phyloP scores from a whole-genome alignment of 2,329 filamentous ascomycete species.

The Aspergillus phoenicis region DNA sequence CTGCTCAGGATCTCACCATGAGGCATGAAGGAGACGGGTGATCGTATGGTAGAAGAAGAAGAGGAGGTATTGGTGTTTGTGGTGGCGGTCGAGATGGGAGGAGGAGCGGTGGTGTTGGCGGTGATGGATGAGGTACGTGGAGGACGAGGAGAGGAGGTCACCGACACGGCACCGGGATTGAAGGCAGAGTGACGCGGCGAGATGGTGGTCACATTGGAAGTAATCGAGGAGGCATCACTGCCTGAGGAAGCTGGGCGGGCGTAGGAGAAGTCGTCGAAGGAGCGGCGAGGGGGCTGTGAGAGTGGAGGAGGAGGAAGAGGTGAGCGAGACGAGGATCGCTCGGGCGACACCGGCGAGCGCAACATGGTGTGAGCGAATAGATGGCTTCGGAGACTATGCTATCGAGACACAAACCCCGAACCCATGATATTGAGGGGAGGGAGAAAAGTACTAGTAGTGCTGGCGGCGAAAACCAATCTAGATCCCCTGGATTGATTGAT shows the following conservation, averaged over 20 bases:
- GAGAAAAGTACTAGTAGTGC: no score
- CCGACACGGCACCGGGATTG: not conserved
- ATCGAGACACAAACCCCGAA: no score
- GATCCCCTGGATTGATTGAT: no score
- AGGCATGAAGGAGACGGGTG: conserved; percentile 41
- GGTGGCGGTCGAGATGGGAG: conserved; percentile 26
- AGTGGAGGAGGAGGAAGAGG: conserved; percentile 21
- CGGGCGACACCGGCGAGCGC: conserved; percentile 27
- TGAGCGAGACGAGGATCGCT: conserved; percentile 25
- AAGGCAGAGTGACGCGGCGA: conserved; percentile 45
- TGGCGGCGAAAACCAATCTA: no score
- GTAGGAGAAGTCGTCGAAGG: conserved; percentile 35
- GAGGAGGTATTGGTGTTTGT: conserved; percentile 25
- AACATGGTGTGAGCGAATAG: conserved; percentile 16
- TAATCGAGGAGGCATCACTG: conserved; percentile 50
- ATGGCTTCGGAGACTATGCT: no score
- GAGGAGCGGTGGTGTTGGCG: conserved; percentile 34
- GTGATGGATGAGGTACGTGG: conserved; percentile 32
- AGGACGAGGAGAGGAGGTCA: conserved; percentile 28
- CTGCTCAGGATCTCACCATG: conserved; percentile 40
- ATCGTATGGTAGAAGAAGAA: conserved; percentile 34
- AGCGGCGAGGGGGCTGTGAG: conserved; percentile 24
- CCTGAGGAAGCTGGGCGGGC: conserved; percentile 47
- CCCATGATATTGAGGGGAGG: no score
- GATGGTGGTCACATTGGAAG: conserved; percentile 48